These are phyloP conservation scores for Candida morakotiae DNA, from an alignment of 805 yeast genomes.

Conservation along the genomic window DNA sequence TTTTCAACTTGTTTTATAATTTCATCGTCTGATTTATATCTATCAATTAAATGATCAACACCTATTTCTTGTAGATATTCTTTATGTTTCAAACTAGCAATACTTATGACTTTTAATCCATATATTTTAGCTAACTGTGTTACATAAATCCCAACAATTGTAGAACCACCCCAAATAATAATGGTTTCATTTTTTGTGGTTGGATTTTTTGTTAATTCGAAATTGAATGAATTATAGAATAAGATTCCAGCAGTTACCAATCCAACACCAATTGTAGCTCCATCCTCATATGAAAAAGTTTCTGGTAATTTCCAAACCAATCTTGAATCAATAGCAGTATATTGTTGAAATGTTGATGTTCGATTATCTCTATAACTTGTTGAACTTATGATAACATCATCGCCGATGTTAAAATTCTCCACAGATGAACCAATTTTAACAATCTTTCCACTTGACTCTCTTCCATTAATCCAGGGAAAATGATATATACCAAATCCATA, in stretches of 20 bases:
- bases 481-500: conserved; percentile 43
- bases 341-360: conserved; percentile 46
- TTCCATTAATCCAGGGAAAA: conserved; percentile 49
- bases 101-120: conserved; percentile 32
- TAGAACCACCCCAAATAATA: conserved; percentile 47
- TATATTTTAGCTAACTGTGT: conserved; percentile 39
- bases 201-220: conserved; percentile 7
- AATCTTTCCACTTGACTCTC: conserved; percentile 42
- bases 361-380: conserved; percentile 45
- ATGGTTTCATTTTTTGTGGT: conserved; percentile 13
- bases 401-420: conserved; percentile 22
- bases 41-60: conserved; percentile 31
- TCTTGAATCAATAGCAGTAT: conserved; percentile 40
- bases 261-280: conserved; percentile 46
- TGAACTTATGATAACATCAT: conserved; percentile 41
- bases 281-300: conserved; percentile 29
- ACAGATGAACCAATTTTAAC: conserved; percentile 32
- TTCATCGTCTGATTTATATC: conserved; percentile 20
- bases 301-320: conserved; percentile 43
- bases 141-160: conserved; percentile 42
- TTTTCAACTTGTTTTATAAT: conserved; percentile 12
- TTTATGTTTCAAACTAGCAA: conserved; percentile 18
- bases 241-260: conserved; percentile 39
- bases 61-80: conserved; percentile 19
- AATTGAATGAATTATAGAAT: conserved; percentile 17